These are phyloP conservation scores for Erysimum cheiranthoides DNA, from an alignment of 345 rosid species.

Conservation along the genomic window DNA sequence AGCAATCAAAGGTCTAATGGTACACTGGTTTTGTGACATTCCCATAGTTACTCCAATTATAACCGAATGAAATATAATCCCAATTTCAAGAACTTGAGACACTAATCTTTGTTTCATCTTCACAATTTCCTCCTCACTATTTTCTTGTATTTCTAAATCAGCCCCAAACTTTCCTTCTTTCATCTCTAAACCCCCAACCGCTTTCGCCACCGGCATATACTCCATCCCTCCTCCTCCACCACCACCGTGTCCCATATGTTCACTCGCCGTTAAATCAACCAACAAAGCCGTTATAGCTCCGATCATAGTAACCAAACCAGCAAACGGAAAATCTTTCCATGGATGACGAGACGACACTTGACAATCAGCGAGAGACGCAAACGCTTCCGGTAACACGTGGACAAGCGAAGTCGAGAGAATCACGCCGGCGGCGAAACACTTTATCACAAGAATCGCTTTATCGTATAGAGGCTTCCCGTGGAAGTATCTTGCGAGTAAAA, in stretches of 20 bases:
- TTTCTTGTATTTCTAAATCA: slow-evolving; percentile 49
- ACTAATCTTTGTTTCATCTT: slow-evolving; percentile 83
- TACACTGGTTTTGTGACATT: slow-evolving; percentile 94
- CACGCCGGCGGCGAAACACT: slow-evolving; percentile 98
- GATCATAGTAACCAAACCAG: slow-evolving; percentile 74
- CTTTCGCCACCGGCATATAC: slow-evolving; percentile 54
- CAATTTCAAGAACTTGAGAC: slow-evolving; percentile 91
- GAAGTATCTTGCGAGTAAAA: slow-evolving; percentile 74
- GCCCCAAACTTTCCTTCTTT: slow-evolving; percentile 44
- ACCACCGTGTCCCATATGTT: slow-evolving; percentile 69
- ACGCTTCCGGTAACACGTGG: slow-evolving; percentile 94
- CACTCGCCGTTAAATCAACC: slow-evolving; percentile 86
- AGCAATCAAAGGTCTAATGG: slow-evolving; percentile 83
- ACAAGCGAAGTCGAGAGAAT: slow-evolving; percentile 92
- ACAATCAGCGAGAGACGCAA: slow-evolving; percentile 72
- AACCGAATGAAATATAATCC: slow-evolving; percentile 93
- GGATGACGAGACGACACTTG: slow-evolving; percentile 77
- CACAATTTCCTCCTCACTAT: slow-evolving; percentile 52
- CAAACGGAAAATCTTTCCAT: slow-evolving; percentile 89
- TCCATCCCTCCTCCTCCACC: slow-evolving; percentile 21
- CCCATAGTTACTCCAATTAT: slow-evolving; percentile 97
- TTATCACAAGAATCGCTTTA: slow-evolving; percentile 66
- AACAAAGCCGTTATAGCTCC: slow-evolving; percentile 72
- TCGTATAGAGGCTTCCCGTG: slow-evolving; percentile 83
- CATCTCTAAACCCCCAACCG: slow-evolving; percentile 45